A percentile compares a stretch with the other conserved stretches of the same genome.
These are phyloP conservation scores for Penicillium sp. DNA, from an alignment of 2,329 filamentous ascomycete genomes.

Conservation along the genomic window DNA sequence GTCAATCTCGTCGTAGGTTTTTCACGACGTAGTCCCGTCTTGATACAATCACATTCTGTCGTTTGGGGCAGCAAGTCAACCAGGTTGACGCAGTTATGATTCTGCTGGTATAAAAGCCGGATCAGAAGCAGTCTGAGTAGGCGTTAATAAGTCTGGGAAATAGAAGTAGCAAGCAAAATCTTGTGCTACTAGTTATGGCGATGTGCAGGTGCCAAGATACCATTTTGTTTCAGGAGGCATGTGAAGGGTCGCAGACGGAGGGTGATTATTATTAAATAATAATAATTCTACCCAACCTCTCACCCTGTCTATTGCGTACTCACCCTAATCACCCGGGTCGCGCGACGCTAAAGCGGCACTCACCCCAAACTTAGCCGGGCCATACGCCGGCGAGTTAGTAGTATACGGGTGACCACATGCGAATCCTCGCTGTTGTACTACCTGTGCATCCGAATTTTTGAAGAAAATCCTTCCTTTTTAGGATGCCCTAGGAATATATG, in stretches of 20 bases:
- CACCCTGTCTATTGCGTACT: slow-evolving; percentile 6
- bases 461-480: too few relatives aligned
- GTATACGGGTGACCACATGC: too few relatives aligned
- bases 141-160: neutral
- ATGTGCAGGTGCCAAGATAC: neutral
- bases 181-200: neutral
- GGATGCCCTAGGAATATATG: too few relatives aligned
- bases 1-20: neutral
- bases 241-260: neutral
- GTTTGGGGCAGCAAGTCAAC: neutral
- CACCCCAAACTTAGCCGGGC: neutral
- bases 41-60: neutral
- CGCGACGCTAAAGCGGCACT: slow-evolving; percentile 3
- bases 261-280: neutral
- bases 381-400: neutral
- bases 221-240: neutral
- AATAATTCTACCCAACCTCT: slow-evolving; percentile 1
- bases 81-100: neutral
- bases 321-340: slow-evolving; percentile 4
- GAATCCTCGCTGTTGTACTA: too few relatives aligned
- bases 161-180: neutral
- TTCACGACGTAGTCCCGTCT: neutral
- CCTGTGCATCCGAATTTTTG: too few relatives aligned
- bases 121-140: neutral
- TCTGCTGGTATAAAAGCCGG: neutral